Evolutionary conservation across 106 monocot species (phyloP), one percentile per base, ranked within the genome.

Genomic region (Cymbidium sinense): DNA sequence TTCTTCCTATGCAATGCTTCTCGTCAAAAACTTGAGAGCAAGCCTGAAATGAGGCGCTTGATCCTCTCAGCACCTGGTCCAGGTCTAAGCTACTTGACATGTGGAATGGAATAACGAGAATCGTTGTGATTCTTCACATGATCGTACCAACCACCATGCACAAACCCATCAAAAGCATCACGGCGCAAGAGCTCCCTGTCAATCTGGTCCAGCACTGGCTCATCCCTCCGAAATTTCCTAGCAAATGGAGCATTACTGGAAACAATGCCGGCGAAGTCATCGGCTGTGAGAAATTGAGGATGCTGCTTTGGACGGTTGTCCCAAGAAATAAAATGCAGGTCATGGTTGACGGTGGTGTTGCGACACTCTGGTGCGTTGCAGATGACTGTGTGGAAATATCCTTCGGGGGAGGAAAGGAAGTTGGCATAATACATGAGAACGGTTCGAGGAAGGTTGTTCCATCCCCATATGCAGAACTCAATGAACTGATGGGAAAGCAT

Each of bases 221-320:
- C 77, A 71, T 82, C 52, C 2, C 77, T 33, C 13, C 54, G 71
- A 73, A 82, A 82, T 55, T 82, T 82, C 54, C 82, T 70, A 1
- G 82, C 82, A 17, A 82, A 82, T 0, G 84, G 87, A 4, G 87
- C 82, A 28, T 87, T 79, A 69, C 84, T 87, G 75, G 55, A 75
- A 1, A 84, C 65, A 81, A 87, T 84, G 28, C 50, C 76, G 7
- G 78, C 6, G 34, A 84, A 76, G 79, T 87, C 87, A 25, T 43
- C 39, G 51, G 79, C 12, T 37, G 75, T 82, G 30, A 88, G 88
- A 54, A 77, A 78, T 73, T 88, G 85, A 4, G 87, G 87, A 43
- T 88, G 87, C 69, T 88, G 84, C 82, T 85, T 84, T 6, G 87
- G 87, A 29, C 85, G 88, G 73, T 85, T 85, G 77, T 88, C 88